phyloP scores from a whole-genome alignment of 1,139 yeast genomes.

The Lodderomyces metapsilosis region DNA sequence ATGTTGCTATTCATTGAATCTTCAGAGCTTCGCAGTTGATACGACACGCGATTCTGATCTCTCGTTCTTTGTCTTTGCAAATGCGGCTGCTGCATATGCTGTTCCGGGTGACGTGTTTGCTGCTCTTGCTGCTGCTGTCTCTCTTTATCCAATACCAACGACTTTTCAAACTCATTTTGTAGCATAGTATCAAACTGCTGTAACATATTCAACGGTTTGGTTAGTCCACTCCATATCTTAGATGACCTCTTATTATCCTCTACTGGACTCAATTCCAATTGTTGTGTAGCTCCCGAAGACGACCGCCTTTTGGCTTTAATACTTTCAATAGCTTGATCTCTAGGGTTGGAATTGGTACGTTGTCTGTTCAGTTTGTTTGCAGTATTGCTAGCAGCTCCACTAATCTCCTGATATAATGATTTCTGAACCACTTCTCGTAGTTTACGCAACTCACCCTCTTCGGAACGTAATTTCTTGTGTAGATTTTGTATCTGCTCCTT shows the following conservation, averaged over 20 bases:
- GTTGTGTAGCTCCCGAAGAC: slow-evolving; percentile 3
- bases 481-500: slow-evolving; percentile 46
- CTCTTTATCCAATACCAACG: slow-evolving; percentile 22
- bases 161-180: slow-evolving; percentile 65
- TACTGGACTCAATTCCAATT: neutral
- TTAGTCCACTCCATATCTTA: slow-evolving; percentile 29
- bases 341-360: slow-evolving; percentile 29
- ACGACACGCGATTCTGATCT: slow-evolving; percentile 7
- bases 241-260: slow-evolving; percentile 15
- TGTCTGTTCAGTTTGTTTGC: slow-evolving; percentile 13
- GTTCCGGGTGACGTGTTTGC: too few relatives aligned
- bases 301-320: slow-evolving; percentile 23
- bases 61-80: neutral
- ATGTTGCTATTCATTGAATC: slow-evolving; percentile 2
- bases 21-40: slow-evolving; percentile 21
- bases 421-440: slow-evolving; percentile 42
- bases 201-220: slow-evolving; percentile 60
- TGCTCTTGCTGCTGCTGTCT: slow-evolving; percentile 1
- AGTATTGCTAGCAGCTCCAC: slow-evolving; percentile 8
- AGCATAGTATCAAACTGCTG: slow-evolving; percentile 69
- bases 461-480: slow-evolving; percentile 29
- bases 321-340: slow-evolving; percentile 37
- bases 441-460: slow-evolving; percentile 48
- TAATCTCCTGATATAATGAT: slow-evolving; percentile 37
- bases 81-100: neutral